Evolutionary conservation across 441 rosid species (phyloP), one percentile per base, ranked within the genome.

Genomic region (Populus hybrid): DNA sequence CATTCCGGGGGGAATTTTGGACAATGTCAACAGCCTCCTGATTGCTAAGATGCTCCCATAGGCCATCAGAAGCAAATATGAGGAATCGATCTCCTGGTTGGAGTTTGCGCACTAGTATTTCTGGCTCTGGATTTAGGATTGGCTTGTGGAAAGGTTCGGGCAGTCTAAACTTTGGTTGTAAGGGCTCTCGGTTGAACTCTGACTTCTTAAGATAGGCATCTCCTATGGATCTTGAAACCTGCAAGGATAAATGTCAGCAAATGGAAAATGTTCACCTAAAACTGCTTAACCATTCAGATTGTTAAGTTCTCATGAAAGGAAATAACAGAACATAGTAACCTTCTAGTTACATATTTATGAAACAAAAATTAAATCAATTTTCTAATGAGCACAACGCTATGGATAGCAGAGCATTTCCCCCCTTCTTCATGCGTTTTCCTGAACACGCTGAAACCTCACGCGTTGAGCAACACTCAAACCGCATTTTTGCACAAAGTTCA

Each of bases 171-270:
- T 91, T 95, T 1, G 92, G 81, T 42, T 86, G 84, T 77, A 95
- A 78, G 69, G 97, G 99, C 70, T 90, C 95, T 81, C 81, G 85
- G 78, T 93, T 91, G 83, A 95, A 93, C 83, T 92, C 97, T 0
- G 91, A 69, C 77, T 77, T 95, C 84, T 93, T 95, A 12, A 93
- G 85, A 84, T 95, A 95, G 7, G 94, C 98, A 80, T 95, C 99
- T 1, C 99, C 99, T 0, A 93, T 90, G 65, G 99, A 92, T 82
- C 99, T 92, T 2, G 97, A 92, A 69, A 93, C 87, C 96, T 92
- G 85, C 68, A 80, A 78, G 36, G 67, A 32, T 50, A 16, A 63
- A 10, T 23, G 34, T 26, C 9, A 46, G 14, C 14, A 14, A 16
- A 4, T 67, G 23, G 26, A 67, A 28, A 35, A 3, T 34, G 40